Conservation (phyloP, 2,329 filamentous ascomycete genomes). For the Cladosporium sp. region DNA sequence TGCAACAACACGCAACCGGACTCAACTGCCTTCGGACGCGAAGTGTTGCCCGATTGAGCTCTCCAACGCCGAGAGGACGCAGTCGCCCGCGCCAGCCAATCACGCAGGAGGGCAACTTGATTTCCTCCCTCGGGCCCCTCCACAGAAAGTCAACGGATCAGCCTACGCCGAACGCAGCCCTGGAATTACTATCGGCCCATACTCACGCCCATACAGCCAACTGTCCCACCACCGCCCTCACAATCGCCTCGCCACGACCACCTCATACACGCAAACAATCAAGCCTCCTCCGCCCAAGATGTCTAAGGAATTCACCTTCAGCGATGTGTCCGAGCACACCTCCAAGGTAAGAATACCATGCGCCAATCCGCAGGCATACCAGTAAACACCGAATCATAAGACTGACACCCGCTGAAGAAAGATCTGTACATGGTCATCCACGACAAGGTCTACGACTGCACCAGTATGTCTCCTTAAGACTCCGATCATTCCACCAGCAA, state of each 20-base stretch:
- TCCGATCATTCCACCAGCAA: neutral
- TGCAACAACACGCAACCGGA: neutral
- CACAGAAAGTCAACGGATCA: neutral
- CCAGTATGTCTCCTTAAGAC: constrained; percentile 40
- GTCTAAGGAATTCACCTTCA: constrained; percentile 65
- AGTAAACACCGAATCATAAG: neutral
- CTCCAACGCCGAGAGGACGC: neutral
- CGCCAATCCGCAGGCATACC: neutral
- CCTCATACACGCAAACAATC: neutral
- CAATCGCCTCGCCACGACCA: neutral
- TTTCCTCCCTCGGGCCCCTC: neutral
- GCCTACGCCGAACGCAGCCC: neutral
- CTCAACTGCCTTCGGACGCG: neutral
- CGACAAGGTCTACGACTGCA: constrained; percentile 91
- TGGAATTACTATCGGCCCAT: neutral
- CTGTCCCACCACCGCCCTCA: neutral
- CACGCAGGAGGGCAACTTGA: neutral
- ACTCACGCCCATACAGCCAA: neutral
- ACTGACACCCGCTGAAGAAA: constrained; percentile 59
- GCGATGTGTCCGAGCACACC: constrained; percentile 80
- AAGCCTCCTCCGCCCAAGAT: constrained; percentile 35
- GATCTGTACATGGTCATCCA: constrained; percentile 88
- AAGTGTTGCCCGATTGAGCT: neutral
- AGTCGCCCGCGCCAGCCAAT: neutral
- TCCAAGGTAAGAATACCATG: constrained; percentile 35